Evolutionary conservation across 225 moss, liverwort and hornwort species (phyloP), one percentile per base, ranked within the genome.

Genomic region (Physcomitrium patens): DNA sequence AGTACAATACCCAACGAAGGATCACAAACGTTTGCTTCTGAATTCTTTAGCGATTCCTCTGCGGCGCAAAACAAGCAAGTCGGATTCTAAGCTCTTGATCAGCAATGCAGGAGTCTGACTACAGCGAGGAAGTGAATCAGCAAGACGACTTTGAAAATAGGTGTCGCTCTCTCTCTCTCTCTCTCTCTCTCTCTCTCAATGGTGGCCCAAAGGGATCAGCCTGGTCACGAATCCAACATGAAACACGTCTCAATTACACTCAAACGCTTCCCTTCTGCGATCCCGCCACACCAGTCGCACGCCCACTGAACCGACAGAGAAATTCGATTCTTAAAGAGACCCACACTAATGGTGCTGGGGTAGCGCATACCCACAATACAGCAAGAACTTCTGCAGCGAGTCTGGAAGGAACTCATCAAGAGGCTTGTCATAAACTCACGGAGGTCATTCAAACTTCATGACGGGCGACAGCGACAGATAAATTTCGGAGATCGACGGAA

Each of bases 371-470:
- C 49, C 58, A 82, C 78, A 74, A 69, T 82, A 78, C 77, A 47
- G 24, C 76, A 42, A 72, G 48, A 56, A 49, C 55, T 41, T 60
- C 54, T 15, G 10, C 58, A 20, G 31, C 31, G 31, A 57, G 65
- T 49, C 49, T 26, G 65, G 65, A 82, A 78, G 60, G 46, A 45
- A 23, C 78, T 74, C 49, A 37, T 37, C 31, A 47, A 28, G 66
- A 78, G 70, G 16, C 47, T 45, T 47, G 66, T 70, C 82, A 78
- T 78, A 63, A 73, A 73, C 48, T 44, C 45, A 14, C 57, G 49
- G 46, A 73, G 67, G 26, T 41, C 73, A 78, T 77, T 68, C 69
- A 77, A 43, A 63, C 59, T 59, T 60, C 70, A 59, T 70, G 80
- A 59, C 79, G 22, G 49, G 13, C 52, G 47, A 75, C 69, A 24